Evolutionary conservation across 306 rosid species (phyloP).

Genomic region (Lathyrus aphaca): DNA sequence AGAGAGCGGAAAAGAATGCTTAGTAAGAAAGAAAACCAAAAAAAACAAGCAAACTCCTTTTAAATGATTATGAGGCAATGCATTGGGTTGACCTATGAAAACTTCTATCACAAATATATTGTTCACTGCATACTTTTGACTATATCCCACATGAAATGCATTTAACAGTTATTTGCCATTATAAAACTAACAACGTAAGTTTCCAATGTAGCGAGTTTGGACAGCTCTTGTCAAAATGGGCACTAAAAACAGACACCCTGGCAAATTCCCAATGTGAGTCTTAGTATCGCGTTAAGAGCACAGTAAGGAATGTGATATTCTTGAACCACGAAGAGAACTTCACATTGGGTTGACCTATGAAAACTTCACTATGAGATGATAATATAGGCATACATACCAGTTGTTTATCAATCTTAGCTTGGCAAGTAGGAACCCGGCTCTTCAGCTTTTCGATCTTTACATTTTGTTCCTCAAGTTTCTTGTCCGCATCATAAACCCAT

Average conservation of each 20-base stretch:
- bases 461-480: slow-evolving; percentile 57
- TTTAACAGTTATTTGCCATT: not conserved
- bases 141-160: not conserved
- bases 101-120: not conserved
- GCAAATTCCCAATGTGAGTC: slow-evolving; percentile 5
- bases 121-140: not conserved
- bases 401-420: slow-evolving; percentile 68
- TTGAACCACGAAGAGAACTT: slow-evolving; percentile 10
- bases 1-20: not conserved
- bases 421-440: slow-evolving; percentile 75
- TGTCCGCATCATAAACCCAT: slow-evolving; percentile 85
- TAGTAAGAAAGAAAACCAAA: not conserved
- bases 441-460: slow-evolving; percentile 61
- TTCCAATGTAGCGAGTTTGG: not conserved
- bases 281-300: slow-evolving; percentile 10
- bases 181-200: not conserved
- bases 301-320: slow-evolving; percentile 10
- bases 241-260: slow-evolving; percentile 21
- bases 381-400: slow-evolving; percentile 47
- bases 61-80: not conserved
- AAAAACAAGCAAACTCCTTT: slow-evolving; percentile 3
- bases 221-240: slow-evolving; percentile 14
- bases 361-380: slow-evolving; percentile 14
- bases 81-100: no score
- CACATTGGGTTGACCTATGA: slow-evolving; percentile 1